phyloP scores from a whole-genome alignment of 805 yeast genomes.

The Kazachstania psychrophila region DNA sequence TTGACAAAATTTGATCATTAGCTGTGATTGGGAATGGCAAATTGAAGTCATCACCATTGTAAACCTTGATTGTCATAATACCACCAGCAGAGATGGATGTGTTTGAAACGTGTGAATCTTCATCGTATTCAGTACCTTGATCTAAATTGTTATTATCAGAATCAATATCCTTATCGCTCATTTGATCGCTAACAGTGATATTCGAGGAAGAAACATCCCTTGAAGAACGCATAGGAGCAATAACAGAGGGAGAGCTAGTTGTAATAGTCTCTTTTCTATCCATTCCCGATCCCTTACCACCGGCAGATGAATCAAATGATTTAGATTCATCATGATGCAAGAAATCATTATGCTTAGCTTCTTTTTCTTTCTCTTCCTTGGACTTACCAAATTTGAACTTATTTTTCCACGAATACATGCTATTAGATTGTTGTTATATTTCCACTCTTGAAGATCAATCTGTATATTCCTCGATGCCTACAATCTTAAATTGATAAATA shows the following conservation, averaged over 20 bases:
- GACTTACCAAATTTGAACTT: constrained; percentile 29
- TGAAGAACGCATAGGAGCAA: constrained; percentile 22
- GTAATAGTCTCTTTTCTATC: constrained; percentile 25
- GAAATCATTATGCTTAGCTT: constrained; percentile 1
- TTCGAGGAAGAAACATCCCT: constrained; percentile 18
- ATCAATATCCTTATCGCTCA: not conserved
- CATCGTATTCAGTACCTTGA: not conserved
- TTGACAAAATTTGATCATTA: constrained; percentile 53
- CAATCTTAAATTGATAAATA: too few species aligned
- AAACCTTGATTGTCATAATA: constrained; percentile 65
- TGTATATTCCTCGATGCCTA: too few species aligned
- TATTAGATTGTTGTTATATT: not conserved
- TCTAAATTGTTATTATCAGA: not conserved
- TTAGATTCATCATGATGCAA: too few species aligned
- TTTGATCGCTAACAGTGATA: constrained; percentile 11
- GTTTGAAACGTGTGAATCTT: constrained; percentile 4
- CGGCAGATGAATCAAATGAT: not conserved
- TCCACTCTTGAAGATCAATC: too few species aligned
- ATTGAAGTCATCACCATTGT: constrained; percentile 55
- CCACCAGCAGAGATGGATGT: constrained; percentile 37
- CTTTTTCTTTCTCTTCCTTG: constrained; percentile 25
- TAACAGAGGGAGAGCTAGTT: constrained; percentile 17
- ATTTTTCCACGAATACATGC: constrained; percentile 29
- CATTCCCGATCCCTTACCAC: not conserved
- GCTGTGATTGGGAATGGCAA: constrained; percentile 65